phyloP scores from a whole-genome alignment of 2,329 filamentous ascomycete genomes.

The Ophiostoma populinum region DNA sequence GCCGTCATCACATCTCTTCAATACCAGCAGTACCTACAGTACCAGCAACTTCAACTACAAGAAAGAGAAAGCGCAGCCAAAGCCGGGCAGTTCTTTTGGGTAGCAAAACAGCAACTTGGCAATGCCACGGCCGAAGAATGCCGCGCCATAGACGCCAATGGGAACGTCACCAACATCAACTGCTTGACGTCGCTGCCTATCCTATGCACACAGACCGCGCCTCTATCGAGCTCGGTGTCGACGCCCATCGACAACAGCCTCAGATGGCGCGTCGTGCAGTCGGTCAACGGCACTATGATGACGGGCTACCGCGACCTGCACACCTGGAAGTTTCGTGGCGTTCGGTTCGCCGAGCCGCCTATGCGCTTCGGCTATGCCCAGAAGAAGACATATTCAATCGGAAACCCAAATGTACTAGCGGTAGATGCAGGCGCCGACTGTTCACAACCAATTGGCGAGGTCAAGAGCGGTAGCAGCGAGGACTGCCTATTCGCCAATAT shows the following conservation, averaged over 20 bases:
- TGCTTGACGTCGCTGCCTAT: slow-evolving; percentile 14
- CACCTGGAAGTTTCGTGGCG: slow-evolving; percentile 18
- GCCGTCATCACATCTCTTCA: slow-evolving; percentile 12
- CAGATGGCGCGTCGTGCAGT: slow-evolving; percentile 14
- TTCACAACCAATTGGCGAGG: slow-evolving; percentile 17
- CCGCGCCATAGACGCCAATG: slow-evolving; percentile 15
- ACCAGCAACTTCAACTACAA: no score
- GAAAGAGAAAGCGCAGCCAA: no score
- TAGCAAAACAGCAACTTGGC: slow-evolving; percentile 8
- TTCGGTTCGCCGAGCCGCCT: slow-evolving; percentile 15
- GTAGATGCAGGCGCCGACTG: slow-evolving; percentile 17
- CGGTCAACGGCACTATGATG: slow-evolving; percentile 13
- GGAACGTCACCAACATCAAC: slow-evolving; percentile 21
- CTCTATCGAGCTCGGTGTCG: slow-evolving; percentile 12
- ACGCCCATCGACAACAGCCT: slow-evolving; percentile 11
- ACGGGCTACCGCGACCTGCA: slow-evolving; percentile 19
- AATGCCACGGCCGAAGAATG: slow-evolving; percentile 9
- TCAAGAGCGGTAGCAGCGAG: slow-evolving; percentile 15
- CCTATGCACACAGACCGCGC: slow-evolving; percentile 18
- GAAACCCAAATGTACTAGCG: slow-evolving; percentile 14
- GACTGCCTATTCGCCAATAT: slow-evolving; percentile 23
- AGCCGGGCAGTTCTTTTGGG: slow-evolving; percentile 14
- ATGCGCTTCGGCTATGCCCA: slow-evolving; percentile 16
- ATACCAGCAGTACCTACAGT: slow-evolving; percentile 14
- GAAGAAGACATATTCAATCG: slow-evolving; percentile 11